Percentiles rank a stretch among this genome's conserved stretches.
phyloP scores from a whole-genome alignment of 1,284 basidiomycete species.

The Stereum hirsutum region DNA sequence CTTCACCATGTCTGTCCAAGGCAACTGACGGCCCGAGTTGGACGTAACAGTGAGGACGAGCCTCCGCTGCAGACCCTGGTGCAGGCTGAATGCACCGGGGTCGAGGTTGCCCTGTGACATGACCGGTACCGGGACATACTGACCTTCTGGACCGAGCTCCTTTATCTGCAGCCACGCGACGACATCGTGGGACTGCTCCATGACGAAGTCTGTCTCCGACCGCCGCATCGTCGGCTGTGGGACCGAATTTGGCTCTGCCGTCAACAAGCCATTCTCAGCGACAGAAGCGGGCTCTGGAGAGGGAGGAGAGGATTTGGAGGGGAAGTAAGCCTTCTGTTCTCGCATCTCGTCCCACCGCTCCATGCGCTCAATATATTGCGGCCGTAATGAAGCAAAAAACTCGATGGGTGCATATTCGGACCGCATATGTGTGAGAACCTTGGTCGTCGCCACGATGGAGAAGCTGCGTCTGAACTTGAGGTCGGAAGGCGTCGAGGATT shows the following conservation, averaged over 20 bases:
- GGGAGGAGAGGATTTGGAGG: slow-evolving; percentile 11
- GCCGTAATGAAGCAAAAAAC: slow-evolving; percentile 76
- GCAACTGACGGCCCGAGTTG: slow-evolving; percentile 83
- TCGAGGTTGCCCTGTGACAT: slow-evolving; percentile 72
- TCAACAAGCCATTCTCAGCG: too few species aligned
- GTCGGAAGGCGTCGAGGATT: slow-evolving; percentile 61
- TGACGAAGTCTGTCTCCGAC: slow-evolving; percentile 88
- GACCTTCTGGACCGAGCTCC: slow-evolving; percentile 80
- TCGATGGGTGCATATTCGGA: slow-evolving; percentile 78
- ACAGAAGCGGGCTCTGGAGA: slow-evolving; percentile 18
- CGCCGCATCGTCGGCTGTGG: slow-evolving; percentile 68
- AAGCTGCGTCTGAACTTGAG: slow-evolving; percentile 77
- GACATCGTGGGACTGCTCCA: slow-evolving; percentile 83
- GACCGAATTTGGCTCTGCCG: too few species aligned
- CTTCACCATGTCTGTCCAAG: slow-evolving; percentile 76
- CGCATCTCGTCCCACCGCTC: slow-evolving; percentile 89
- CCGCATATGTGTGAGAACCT: slow-evolving; percentile 65
- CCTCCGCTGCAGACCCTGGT: slow-evolving; percentile 89
- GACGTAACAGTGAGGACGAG: slow-evolving; percentile 73
- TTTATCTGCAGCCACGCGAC: slow-evolving; percentile 80
- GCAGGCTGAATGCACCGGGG: slow-evolving; percentile 81
- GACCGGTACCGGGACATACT: slow-evolving; percentile 81
- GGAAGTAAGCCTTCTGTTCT: slow-evolving; percentile 41
- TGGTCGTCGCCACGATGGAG: slow-evolving; percentile 66
- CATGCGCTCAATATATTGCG: slow-evolving; percentile 79